Evolutionary conservation across 768 basidiomycete genomes (phyloP).

Genomic region (Lentinula edodes): DNA sequence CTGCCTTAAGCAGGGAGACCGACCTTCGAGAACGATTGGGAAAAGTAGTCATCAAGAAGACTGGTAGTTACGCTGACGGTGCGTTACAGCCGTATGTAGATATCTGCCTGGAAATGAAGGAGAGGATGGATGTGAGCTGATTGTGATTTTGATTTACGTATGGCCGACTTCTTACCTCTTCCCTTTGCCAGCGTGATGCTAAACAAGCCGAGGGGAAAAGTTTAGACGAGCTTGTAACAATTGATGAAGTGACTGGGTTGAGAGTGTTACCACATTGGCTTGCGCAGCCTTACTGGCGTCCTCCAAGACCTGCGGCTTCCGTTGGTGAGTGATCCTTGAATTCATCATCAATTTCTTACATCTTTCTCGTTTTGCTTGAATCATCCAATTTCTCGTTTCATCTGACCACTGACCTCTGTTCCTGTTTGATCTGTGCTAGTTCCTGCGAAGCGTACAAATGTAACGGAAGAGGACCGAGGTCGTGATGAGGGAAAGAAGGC

Average conservation of each 20-base stretch:
- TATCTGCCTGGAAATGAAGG: constrained; percentile 55
- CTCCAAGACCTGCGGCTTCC: constrained; percentile 16
- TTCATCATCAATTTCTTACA: not conserved
- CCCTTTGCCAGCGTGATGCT: constrained; percentile 38
- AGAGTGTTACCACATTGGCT: constrained; percentile 62
- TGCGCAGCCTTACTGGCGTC: constrained; percentile 66
- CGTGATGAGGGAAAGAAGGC: not conserved
- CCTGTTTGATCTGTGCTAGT: not conserved
- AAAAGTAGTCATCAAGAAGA: constrained; percentile 26
- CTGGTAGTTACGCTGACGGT: constrained; percentile 9
- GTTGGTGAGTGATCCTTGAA: not conserved
- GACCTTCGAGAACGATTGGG: constrained; percentile 77
- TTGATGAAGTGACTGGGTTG: constrained; percentile 45
- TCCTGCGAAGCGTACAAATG: not conserved
- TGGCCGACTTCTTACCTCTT: not conserved
- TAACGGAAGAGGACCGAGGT: not conserved
- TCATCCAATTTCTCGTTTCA: not conserved
- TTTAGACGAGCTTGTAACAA: constrained; percentile 29
- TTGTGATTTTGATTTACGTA: not conserved
- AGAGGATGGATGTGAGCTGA: constrained; percentile 46
- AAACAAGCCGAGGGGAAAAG: constrained; percentile 24
- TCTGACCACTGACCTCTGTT: not conserved
- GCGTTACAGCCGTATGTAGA: constrained; percentile 42
- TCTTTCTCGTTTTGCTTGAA: not conserved
- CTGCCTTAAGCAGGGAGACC: constrained; percentile 56